Evolutionary conservation across 192 early-diverging fungal genomes (phyloP), one percentile per base, ranked within the genome.

Genomic region (Bifiguratus adelaidae): DNA sequence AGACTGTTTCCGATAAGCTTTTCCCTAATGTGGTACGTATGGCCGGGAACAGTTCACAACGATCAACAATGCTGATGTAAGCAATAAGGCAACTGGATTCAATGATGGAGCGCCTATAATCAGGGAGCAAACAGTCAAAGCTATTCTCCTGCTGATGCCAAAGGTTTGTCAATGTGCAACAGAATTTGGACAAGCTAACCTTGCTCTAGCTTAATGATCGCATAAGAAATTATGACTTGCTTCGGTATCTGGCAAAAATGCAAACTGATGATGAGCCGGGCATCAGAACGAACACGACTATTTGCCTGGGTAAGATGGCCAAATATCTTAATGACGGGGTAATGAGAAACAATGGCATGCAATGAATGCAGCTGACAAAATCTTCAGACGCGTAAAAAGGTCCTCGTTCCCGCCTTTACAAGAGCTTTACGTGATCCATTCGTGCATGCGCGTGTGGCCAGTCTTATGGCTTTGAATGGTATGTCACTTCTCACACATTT

Each of bases 221-320:
- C 19, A 75, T 76, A 28, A 76, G 86, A 58, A 92, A 95, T 61
- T 82, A 84, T 52, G 89, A 95, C 37, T 58, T 95, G 1, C 48
- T 98, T 22, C 59, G 81, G 48, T 86, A 89, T 50, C 70, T 96
- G 7, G 91, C 88, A n/a, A 91, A 89, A 32, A 63, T 91, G 22
- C 86, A 94, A 36, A 74, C 73, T 23, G 95, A 98, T 61, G 73
- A 81, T 18, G 93, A 97, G 50, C 89, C 95, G 1, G 92, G 93
- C 2, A 98, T 98, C 53, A 74, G 95, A 22, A 94, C 95, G 6
- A 98, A 98, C 59, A 85, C 93, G 13, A 87, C 91, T 12, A 88
- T 98, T 30, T 96, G 92, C 52, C 58, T 98, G 12, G 92, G 89
- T n/a, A 95, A 96, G 59, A 76, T 96, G 29, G 80, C 81, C 41